phyloP scores from a whole-genome alignment of 164 flowering plant species.

The Annona cherimola region DNA sequence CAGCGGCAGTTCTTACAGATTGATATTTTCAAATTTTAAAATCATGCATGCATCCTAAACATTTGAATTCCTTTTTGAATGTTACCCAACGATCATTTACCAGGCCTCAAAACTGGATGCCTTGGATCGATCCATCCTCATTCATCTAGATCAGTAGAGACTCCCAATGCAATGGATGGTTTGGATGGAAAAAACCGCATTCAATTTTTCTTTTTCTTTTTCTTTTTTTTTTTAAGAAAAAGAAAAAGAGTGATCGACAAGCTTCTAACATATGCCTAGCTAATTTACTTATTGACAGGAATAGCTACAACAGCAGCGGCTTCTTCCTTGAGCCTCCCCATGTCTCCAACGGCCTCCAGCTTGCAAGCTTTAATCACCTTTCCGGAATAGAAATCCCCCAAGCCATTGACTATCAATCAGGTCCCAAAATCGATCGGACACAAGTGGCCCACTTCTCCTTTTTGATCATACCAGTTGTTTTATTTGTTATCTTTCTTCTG shows the following conservation, averaged over 20 bases:
- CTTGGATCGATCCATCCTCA: neutral
- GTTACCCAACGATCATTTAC: neutral
- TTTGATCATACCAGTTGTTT: neutral
- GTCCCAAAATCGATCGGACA: conserved; percentile 3
- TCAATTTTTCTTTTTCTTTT: too few relatives aligned
- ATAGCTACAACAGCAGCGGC: conserved; percentile 6
- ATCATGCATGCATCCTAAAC: too few relatives aligned
- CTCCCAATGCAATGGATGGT: neutral
- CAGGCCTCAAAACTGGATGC: neutral
- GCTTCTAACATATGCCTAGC: neutral
- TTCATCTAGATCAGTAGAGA: too few relatives aligned
- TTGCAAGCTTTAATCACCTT: conserved; percentile 20
- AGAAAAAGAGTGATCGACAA: too few relatives aligned
- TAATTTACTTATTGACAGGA: neutral
- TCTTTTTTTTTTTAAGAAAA: too few relatives aligned
- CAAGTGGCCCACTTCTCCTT: neutral
- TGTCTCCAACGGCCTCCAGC: conserved; percentile 14
- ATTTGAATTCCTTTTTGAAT: too few relatives aligned
- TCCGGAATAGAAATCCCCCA: conserved; percentile 13
- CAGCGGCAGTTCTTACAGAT: neutral
- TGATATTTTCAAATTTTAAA: too few relatives aligned
- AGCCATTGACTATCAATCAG: conserved; percentile 11
- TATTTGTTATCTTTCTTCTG: neutral
- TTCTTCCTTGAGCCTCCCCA: conserved; percentile 19
- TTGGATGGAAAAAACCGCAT: neutral